Evolutionary conservation across 805 yeast genomes (phyloP), one percentile per base, ranked within the genome.

Genomic region (fission yeast (Schizosaccharomyces pombe)): DNA sequence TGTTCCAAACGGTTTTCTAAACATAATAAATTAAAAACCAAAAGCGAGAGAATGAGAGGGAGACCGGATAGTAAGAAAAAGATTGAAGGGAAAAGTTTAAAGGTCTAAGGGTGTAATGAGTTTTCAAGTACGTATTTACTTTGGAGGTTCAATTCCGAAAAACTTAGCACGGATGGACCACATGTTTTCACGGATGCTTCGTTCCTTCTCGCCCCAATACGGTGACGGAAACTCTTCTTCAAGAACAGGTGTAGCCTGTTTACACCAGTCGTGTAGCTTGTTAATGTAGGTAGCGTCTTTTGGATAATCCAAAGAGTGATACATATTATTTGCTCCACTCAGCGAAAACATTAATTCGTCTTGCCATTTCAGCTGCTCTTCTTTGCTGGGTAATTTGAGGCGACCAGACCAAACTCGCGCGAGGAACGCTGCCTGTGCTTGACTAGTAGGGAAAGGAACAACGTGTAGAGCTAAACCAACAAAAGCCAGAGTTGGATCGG

Each of bases 401-500:
- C 77, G 69, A 0, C 79, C 79, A 3, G 75, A 63, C 67, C 81
- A 76, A 1, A 78, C 76, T 56, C 85, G 70, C 2, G 82, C 75
- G 31, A 82, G 68, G 61, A 79, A 72, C 5, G 78, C 70, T 0
- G 82, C 85, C 62, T 83, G 91, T 52, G 75, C 67, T 60, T 75
- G 79, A 1, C 63, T 59, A n/a, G 31, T 19, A 1, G 53, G 53
- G 30, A 49, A 49, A 49, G 53, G 53, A 6, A 49, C 53, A 49
- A 49, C 60, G 40, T 43, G 49, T 14, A 43, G 49, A 3, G 49
- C 1, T 14, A 79, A 65, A 0, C 82, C 80, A 34, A 81, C 71
- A 33, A 82, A 71, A 0, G 78, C 77, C 32, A 85, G 60, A 1
- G 82, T 75, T 0, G 86, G 85, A 58, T 81, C 82, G 16, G 70